Evolutionary conservation across 1,139 yeast genomes (phyloP).

Genomic region (Meyerozyma elateridarum): DNA sequence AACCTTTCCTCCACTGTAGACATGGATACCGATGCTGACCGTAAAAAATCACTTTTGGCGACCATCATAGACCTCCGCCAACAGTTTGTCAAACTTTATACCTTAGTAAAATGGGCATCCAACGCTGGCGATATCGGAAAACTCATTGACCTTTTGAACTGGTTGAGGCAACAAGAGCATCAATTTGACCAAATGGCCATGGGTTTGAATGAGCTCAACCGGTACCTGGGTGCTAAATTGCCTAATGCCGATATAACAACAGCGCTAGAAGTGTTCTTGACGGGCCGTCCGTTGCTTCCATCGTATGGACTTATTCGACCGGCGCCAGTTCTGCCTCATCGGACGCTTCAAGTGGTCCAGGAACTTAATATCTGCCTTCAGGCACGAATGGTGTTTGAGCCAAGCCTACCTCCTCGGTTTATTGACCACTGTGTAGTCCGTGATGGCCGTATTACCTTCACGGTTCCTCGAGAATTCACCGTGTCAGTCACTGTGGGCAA

Average conservation of each 20-base stretch:
- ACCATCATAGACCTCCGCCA: constrained; percentile 68
- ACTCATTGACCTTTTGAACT: constrained; percentile 79
- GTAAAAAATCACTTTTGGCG: constrained; percentile 66
- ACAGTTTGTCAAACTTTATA: constrained; percentile 78
- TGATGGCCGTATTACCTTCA: constrained; percentile 74
- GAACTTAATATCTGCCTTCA: constrained; percentile 73
- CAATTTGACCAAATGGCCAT: constrained; percentile 54
- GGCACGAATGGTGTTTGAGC: constrained; percentile 65
- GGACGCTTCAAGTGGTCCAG: constrained; percentile 57
- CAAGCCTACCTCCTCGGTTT: constrained; percentile 61
- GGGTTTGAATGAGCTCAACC: constrained; percentile 55
- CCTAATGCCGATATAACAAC: constrained; percentile 88
- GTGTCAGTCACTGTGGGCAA: constrained; percentile 64
- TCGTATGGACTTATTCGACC: constrained; percentile 55
- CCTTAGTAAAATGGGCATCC: constrained; percentile 81
- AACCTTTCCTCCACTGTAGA: constrained; percentile 37
- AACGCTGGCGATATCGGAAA: constrained; percentile 65
- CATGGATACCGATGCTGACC: constrained; percentile 49
- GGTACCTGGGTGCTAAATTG: constrained; percentile 76
- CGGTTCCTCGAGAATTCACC: constrained; percentile 61
- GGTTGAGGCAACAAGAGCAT: constrained; percentile 75
- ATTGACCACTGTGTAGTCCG: constrained; percentile 52
- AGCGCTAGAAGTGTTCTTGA: constrained; percentile 75
- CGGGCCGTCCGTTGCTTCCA: constrained; percentile 75
- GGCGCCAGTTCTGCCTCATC: constrained; percentile 48